A percentile compares a stretch with the other conserved stretches of the same genome.
These are phyloP conservation scores for Pythium phragmitis DNA, from an alignment of 352 stramenopile genomes.

Conservation along the genomic window DNA sequence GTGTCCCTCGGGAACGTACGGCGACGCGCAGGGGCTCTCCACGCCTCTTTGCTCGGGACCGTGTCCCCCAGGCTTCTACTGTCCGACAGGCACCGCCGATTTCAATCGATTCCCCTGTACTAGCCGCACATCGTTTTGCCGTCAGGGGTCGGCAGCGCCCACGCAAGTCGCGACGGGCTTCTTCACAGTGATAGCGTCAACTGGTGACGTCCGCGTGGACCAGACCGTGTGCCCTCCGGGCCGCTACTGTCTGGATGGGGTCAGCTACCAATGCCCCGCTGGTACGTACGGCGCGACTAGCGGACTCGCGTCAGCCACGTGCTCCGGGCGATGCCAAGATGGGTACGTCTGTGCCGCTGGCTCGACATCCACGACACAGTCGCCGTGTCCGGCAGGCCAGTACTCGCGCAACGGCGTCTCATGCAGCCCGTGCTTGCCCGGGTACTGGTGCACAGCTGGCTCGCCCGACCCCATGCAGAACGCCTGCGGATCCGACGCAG, in stretches of 20 bases:
- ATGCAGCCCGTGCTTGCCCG: constrained; percentile 50
- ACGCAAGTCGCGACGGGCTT: constrained; percentile 40
- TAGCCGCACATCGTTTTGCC: constrained; percentile 44
- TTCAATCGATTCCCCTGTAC: constrained; percentile 41
- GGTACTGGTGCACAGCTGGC: constrained; percentile 51
- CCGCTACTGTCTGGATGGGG: constrained; percentile 56
- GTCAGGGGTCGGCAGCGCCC: constrained; percentile 36
- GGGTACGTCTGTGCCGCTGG: constrained; percentile 52
- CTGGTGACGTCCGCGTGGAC: constrained; percentile 38
- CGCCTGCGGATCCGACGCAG: constrained; percentile 39
- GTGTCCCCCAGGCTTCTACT: constrained; percentile 71
- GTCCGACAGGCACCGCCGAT: constrained; percentile 44
- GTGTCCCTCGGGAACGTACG: constrained; percentile 55
- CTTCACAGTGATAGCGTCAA: constrained; percentile 38
- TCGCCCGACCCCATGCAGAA: constrained; percentile 53
- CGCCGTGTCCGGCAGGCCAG: constrained; percentile 49
- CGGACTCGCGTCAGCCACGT: constrained; percentile 40
- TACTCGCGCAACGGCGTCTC: constrained; percentile 58
- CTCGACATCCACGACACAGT: constrained; percentile 41
- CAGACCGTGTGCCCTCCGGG: constrained; percentile 55
- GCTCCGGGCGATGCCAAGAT: constrained; percentile 54
- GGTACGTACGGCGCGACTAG: constrained; percentile 49
- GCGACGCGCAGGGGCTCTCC: constrained; percentile 33
- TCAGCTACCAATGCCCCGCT: constrained; percentile 49
- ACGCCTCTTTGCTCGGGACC: constrained; percentile 44